Evolutionary conservation across 1,284 basidiomycete genomes (phyloP), one percentile per base, ranked within the genome.

Genomic region (Leccinum huronense): DNA sequence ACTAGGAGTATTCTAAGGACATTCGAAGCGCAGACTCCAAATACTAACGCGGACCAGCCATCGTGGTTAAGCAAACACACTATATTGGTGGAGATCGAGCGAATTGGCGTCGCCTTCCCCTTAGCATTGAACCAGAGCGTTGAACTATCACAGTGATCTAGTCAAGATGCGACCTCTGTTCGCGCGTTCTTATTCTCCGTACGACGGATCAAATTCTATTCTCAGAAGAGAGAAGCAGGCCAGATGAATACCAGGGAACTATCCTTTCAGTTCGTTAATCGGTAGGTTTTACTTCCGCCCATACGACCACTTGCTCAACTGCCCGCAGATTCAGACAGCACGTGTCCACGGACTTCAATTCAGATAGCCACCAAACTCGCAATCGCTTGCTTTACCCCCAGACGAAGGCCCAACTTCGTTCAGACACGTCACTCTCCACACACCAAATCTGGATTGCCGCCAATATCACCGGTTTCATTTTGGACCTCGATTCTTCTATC

Each of bases 61-160:
- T 83, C 85, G 8, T 91, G 89, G 88, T 77, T 95, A 31, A 84
- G 87, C 62, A 79, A 84, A 45, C 87, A 89, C 65, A 81, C 84
- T 54, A 78, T 96, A 61, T 80, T 83, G 13, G 78, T 97, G 23
- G 80, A 81, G 9, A 80, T 94, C 63, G 79, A 80, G 34, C 88
- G 89, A 67, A 82, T 97, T 55, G 95, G 94, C 5, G 84, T 94
- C 5, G 95, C 93, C 1, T 93, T 97, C 69, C 95, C 95, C 0
- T 80, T 91, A 62, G 85, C 83, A 27, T 81, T 84, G 58, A 80
- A 85, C 63, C 80, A 82, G 63, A 82, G 83, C 48, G 75, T 88
- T 14, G 82, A 82, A 55, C 70, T 85, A 56, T 80, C 82, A 23
- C 77, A 73, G n/a, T 71, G 71, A 58, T 78, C 78, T 55, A 76